These are phyloP conservation scores for Leishmania turanica DNA, from an alignment of 208 protist genomes.

Conservation along the genomic window DNA sequence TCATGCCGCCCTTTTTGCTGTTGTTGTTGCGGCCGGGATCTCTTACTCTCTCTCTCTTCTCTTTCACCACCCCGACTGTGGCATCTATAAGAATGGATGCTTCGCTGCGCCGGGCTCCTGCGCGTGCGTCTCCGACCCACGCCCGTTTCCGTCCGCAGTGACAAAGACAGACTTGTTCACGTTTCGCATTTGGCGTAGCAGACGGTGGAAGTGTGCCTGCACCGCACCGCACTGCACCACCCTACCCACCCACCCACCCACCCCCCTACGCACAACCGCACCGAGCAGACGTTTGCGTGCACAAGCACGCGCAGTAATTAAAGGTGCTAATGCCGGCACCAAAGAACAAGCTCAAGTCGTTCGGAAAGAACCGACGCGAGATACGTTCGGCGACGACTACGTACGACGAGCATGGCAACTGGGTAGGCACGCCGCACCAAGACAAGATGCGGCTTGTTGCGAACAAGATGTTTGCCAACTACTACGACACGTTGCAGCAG, in stretches of 20 bases:
- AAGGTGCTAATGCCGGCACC: slow-evolving; percentile 31
- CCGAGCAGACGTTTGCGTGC: background rate
- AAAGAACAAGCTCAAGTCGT: slow-evolving; percentile 66
- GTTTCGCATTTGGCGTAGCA: background rate
- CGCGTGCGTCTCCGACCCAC: background rate
- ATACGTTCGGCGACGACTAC: slow-evolving; percentile 28
- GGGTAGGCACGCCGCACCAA: slow-evolving; percentile 60
- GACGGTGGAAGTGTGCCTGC: background rate
- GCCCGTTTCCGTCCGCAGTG: background rate
- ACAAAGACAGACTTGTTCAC: background rate
- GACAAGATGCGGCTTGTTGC: slow-evolving; percentile 50
- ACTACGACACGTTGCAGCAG: slow-evolving; percentile 76
- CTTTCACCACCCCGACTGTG: background rate
- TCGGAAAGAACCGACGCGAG: slow-evolving; percentile 72
- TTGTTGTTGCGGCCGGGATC: background rate
- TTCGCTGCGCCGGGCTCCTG: background rate
- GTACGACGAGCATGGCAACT: slow-evolving; percentile 81
- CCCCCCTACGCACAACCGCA: background rate
- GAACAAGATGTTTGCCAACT: slow-evolving; percentile 63
- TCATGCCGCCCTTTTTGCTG: background rate
- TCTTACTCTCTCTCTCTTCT: background rate
- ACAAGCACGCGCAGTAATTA: background rate
- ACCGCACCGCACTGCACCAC: background rate
- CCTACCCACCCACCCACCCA: too few relatives aligned
- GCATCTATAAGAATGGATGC: background rate